Conservation (phyloP, 1,284 basidiomycete species). For the Inonotus obliquus region DNA sequence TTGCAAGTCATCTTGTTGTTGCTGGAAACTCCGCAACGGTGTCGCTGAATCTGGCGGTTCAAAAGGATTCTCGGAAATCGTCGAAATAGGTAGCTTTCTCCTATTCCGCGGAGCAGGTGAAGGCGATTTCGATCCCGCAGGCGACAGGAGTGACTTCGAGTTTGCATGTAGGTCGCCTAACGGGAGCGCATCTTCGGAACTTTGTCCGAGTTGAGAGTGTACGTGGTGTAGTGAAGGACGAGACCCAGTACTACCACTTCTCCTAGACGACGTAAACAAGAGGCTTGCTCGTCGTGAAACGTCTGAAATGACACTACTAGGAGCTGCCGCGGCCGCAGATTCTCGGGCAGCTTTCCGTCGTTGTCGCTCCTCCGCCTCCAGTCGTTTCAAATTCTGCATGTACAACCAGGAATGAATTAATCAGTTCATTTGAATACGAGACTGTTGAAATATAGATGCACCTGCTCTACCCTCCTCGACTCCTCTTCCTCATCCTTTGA, state of each 20-base stretch:
- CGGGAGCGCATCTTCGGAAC: conserved; percentile 34
- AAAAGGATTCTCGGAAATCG: conserved; percentile 34
- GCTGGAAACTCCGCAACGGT: conserved; percentile 3
- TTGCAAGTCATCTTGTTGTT: background rate
- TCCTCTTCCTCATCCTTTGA: conserved; percentile 59
- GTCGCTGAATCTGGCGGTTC: conserved; percentile 31
- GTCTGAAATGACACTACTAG: conserved; percentile 47
- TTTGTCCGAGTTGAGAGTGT: conserved; percentile 45
- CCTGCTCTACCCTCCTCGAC: conserved; percentile 65
- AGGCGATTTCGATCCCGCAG: conserved; percentile 25
- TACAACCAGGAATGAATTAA: background rate
- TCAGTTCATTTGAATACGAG: background rate
- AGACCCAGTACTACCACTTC: conserved; percentile 10
- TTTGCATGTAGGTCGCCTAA: conserved; percentile 5
- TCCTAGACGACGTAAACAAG: conserved; percentile 35
- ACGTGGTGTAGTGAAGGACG: conserved; percentile 25
- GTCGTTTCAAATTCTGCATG: conserved; percentile 59
- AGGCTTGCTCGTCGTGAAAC: conserved; percentile 52
- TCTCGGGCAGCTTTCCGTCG: conserved; percentile 61
- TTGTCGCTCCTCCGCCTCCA: conserved; percentile 69
- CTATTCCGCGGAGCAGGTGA: conserved; percentile 32
- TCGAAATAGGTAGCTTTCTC: conserved; percentile 24
- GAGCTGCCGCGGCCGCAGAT: conserved; percentile 30
- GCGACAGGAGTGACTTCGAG: conserved; percentile 46
- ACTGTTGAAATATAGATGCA: conserved; percentile 28